Percentiles rank a stretch among this genome's conserved stretches.
phyloP scores from a whole-genome alignment of 2,329 filamentous ascomycete species.

The Lecanicillium sp. region DNA sequence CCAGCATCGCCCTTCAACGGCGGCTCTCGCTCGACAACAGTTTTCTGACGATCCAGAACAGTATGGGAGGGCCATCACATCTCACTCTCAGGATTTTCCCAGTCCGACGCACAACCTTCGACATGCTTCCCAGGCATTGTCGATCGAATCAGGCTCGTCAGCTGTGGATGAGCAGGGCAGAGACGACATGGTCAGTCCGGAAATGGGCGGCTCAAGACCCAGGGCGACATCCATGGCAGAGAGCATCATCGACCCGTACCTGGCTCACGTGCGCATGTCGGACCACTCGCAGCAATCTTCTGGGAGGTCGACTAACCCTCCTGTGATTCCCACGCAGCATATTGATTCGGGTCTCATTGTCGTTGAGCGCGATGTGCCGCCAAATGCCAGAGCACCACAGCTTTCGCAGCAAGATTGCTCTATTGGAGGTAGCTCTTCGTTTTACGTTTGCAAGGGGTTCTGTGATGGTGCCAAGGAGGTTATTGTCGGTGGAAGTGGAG shows the following conservation, averaged over 20 bases:
- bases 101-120: too few species aligned
- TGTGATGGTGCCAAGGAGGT: constrained; percentile 46
- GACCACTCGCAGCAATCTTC: constrained; percentile 5
- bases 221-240: constrained; percentile 5
- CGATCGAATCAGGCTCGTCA: too few species aligned
- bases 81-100: too few species aligned
- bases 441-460: constrained; percentile 44
- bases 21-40: too few species aligned
- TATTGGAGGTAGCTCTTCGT: constrained; percentile 39
- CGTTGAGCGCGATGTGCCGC: constrained; percentile 11
- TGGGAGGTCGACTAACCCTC: constrained; percentile 1
- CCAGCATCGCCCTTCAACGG: too few species aligned
- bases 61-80: too few species aligned
- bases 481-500: constrained; percentile 36
- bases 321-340: constrained; percentile 2
- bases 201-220: not conserved
- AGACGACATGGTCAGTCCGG: too few species aligned
- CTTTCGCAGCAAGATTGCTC: constrained; percentile 25
- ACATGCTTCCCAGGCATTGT: too few species aligned
- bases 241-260: constrained; percentile 6
- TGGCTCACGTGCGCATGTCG: constrained; percentile 1
- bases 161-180: too few species aligned
- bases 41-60: too few species aligned
- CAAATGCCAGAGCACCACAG: not conserved
- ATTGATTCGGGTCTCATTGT: constrained; percentile 15